Evolutionary conservation across 2,329 filamentous ascomycete genomes (phyloP), one percentile per base, ranked within the genome.

Genomic region (Stachybotrys elegans): DNA sequence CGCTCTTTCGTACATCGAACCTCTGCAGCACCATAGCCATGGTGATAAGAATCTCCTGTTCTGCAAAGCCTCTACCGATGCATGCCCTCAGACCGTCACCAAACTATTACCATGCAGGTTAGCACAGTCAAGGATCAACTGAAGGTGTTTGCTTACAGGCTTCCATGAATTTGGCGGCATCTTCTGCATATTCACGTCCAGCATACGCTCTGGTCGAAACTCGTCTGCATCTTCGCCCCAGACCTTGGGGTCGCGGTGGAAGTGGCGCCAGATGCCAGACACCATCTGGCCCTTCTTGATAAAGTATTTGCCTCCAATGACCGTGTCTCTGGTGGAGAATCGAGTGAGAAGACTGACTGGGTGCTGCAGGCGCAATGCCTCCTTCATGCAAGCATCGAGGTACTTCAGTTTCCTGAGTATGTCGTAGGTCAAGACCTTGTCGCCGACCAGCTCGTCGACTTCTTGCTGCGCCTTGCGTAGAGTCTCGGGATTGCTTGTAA

Each of bases 31-130:
- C 52, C 47, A 81, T 69, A 1, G 76, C 73, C 48, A 78, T 66
- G 2, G 73, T 69, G 1, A 44, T 83, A 8, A 81, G 57, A 3
- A 75, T 71, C 62, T 87, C 83, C 57, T 86, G 82, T 78, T 79
- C 82, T 2, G 83, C 81, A 54, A 86, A 86, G 0, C 75, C 70
- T 2, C 81, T 69, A 3, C 83, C 83, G 50, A 86, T 85, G 53
- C 82, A 87, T 2, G 67, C 80, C 43, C 83, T 66, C 47, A 72
- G 65, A 3, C 82, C 83, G 45, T 83, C 81, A 3, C 83, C 83
- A 51, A 86, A 87, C 42, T 40, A 23, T 22, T 14, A 25, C 17
- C 12, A 12, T 22, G 16, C 20, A 40, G 22, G 37, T 40, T 13
- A 83, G 80, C 61, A n/a, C 17, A n/a, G 29, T 13, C 17, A 13